A percentile compares a stretch with the other conserved stretches of the same genome.
Conservation (phyloP, 176 grass and related monocot genomes). For the Triticum monococcum region DNA sequence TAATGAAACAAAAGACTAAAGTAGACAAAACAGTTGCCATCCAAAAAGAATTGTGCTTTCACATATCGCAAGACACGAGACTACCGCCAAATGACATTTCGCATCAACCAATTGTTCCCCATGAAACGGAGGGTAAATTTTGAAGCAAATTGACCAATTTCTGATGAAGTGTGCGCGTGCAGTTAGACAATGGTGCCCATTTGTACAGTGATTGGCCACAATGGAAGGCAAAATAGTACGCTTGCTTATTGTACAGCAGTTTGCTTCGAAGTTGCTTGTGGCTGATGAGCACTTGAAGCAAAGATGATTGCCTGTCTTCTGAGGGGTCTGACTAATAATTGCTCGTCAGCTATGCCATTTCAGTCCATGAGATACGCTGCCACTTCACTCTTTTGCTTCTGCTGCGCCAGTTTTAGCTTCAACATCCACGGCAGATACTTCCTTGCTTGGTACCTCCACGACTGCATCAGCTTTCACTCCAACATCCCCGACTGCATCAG, state of each 20-base stretch:
- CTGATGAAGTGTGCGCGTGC: conserved; percentile 16
- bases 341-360: conserved; percentile 35
- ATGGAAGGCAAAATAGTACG: conserved; percentile 42
- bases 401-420: conserved; percentile 26
- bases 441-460: conserved; percentile 26
- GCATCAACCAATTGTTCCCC: conserved; percentile 11
- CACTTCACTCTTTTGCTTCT: conserved; percentile 36
- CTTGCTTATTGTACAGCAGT: conserved; percentile 54
- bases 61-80: conserved; percentile 28
- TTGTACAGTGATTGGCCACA: conserved; percentile 51
- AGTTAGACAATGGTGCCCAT: conserved; percentile 35
- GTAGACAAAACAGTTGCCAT: conserved; percentile 44
- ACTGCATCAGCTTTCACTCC: neutral
- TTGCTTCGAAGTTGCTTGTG: conserved; percentile 22
- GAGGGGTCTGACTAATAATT: conserved; percentile 27
- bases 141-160: conserved; percentile 30
- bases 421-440: neutral
- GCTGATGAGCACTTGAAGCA: conserved; percentile 33
- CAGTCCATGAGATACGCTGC: conserved; percentile 19
- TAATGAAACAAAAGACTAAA: conserved; percentile 26
- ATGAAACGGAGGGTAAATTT: conserved; percentile 42
- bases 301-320: conserved; percentile 29
- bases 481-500: neutral
- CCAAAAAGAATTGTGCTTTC: conserved; percentile 43
- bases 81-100: conserved; percentile 27